Base-by-base conservation (phyloP, 2,329 filamentous ascomycete species). In the Xylaria polymorpha region DNA sequence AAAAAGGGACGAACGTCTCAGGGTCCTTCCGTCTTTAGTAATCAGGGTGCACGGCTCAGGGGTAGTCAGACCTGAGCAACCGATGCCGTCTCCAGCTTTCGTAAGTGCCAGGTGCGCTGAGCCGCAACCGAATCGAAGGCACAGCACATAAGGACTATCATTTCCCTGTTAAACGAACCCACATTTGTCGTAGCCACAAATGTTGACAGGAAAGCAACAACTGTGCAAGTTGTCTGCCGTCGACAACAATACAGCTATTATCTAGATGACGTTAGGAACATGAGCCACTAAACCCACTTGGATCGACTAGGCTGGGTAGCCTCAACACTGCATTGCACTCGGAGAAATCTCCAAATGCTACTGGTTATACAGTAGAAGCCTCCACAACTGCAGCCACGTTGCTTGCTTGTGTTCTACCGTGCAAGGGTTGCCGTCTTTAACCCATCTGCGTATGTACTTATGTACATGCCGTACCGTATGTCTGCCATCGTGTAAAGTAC, bases 331-430 rank as follows among this genome's bases (percentile, higher is more conserved):
- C 63, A 66, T 61, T 29, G 25, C 22, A 41, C 53, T 10, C 41
- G 48, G 46, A 6, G 5, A 48, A 51, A 60, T 48, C 8, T 56
- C 39, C 35, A n/a, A 56, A 44, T 39, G 59, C 60, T 53, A 69
- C 60, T 69, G 67, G 67, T 43, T 46, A 25, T 35, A n/a, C n/a
- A n/a, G n/a, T n/a, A 22, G 18, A 22, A 32, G 44, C 20, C 59
- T 69, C 67, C 67, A 64, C 59, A 64, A 14, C 48, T 59, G 58
- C 67, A 64, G 67, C 59, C 59, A 66, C 53, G 48, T 50, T 58
- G 63, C 62, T 62, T 53, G 37, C 25, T 65, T 39, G 20, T 60
- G 25, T 56, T 37, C 25, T 51, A 15, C 56, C 50, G 61, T 50
- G 61, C 46, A 51, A 58, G 43, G 35, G 32, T 25, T 18, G 35